Base-by-base conservation (phyloP, 148 eudicot species). In the Camellia granthamiana region DNA sequence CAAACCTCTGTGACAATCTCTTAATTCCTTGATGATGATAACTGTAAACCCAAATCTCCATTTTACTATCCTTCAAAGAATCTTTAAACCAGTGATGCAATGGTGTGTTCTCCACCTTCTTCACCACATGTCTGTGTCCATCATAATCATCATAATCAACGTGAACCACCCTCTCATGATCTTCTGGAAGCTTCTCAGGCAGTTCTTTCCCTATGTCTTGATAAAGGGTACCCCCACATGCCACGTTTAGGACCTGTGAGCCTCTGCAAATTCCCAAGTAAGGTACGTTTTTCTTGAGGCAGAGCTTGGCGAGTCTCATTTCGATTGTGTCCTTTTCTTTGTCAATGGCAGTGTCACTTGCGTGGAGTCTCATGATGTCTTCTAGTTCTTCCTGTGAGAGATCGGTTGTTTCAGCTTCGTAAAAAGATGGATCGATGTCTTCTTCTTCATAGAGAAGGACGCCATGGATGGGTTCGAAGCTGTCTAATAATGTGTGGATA, bases 21-120 rank as follows among this genome's bases (percentile, higher is more conserved):
- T 91, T 93, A 14, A 95, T 94, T 7, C 98, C 98, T 81, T 94
- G 98, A 70, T 94, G 98, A 44, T 94, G 98, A 79, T 94, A 94
- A 75, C 98, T 94, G 71, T 92, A 92, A 8, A 93, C 98, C 74
- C 76, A 43, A 52, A 95, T 82, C 79, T 90, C 88, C 88, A 81
- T 86, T 38, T 83, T 70, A 6, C 60, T 84, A 14, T 77, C 84
- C 5, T 73, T 82, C 62, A 90, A 81, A 23, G 90, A 89, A 0
- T 87, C 95, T 19, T 72, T 78, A 54, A 93, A 95, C 97, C 98
- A 95, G 0, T 82, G 74, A 47, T 86, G 83, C 85, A 95, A 82
- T 16, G 98, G 98, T 15, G 97, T 93, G 2, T 79, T 59, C 51
- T 88, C 87, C 16, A 88, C 73, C 30, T 92, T 88, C 80, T 63